These are phyloP conservation scores for Drechslerella dactyloides DNA, from an alignment of 2,329 filamentous ascomycete genomes.

Conservation along the genomic window DNA sequence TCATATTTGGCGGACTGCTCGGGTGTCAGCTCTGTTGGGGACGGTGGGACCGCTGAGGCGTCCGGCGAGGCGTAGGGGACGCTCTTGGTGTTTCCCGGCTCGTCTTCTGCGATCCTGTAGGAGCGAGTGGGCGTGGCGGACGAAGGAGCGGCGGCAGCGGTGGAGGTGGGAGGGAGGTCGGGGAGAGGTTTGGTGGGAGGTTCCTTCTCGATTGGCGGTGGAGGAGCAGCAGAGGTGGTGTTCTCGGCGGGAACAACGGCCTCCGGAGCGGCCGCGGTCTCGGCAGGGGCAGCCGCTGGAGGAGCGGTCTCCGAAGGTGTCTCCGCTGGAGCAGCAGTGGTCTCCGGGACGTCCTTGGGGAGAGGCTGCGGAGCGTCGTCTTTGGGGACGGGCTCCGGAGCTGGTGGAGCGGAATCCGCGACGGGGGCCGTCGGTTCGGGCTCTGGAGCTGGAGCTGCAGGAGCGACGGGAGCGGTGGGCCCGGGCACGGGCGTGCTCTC, in stretches of 20 bases:
- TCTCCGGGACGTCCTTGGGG: not conserved
- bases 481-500: conserved; percentile 13
- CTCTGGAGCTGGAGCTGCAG: conserved; percentile 2
- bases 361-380: not conserved
- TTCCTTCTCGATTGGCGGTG: not conserved
- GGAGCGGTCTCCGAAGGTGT: not conserved
- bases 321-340: conserved; percentile 1
- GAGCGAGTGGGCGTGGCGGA: conserved; percentile 15
- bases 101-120: conserved; percentile 47
- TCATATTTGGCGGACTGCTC: conserved; percentile 86
- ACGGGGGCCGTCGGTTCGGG: not conserved
- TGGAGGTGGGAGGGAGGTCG: not conserved
- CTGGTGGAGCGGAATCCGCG: conserved; percentile 14
- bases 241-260: not conserved
- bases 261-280: not conserved
- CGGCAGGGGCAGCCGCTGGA: not conserved
- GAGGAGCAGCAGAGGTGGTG: too few species aligned
- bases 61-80: conserved; percentile 32
- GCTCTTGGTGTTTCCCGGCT: conserved; percentile 34
- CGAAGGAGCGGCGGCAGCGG: not conserved
- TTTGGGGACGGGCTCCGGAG: not conserved
- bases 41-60: conserved; percentile 59
- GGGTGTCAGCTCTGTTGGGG: conserved; percentile 68
- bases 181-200: not conserved
- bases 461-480: conserved; percentile 1